Base-by-base conservation (phyloP, 1,284 basidiomycete species). In the Chondrostereum purpureum region DNA sequence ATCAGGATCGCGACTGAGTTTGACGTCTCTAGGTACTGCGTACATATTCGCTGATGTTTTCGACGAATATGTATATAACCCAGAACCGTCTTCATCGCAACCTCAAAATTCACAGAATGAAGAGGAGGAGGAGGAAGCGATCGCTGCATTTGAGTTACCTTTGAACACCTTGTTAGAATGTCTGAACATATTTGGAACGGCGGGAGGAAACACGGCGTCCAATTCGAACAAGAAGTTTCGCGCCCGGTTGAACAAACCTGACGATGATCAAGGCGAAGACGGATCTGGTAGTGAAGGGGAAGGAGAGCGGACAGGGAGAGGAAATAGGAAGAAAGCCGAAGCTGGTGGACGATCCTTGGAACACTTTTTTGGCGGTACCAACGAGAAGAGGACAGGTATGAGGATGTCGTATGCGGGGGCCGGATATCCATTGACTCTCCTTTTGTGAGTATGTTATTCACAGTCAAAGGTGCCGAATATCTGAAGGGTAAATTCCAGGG, bases 181-280 rank as follows among this genome's bases (percentile, higher is more conserved):
- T 55, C 73, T 97, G 35, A 92, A 94, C 60, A 83, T 96, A 46
- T 96, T 94, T 57, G 92, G 93, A 10, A 89, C 90, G 4, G 88
- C 88, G 1, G 68, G 68, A 13, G 70, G 71, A 8, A 10, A 10
- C 10, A 16, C 10, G 17, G 12, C 36, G 16, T 10, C 10, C 18
- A 16, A 8, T 10, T 10, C 10, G 10, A 14, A 37, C 36, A 10
- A 8, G 10, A 37, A 37, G 12, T n/a, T n/a, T n/a, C n/a, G n/a
- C n/a, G 8, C 8, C 16, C 12, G 39, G 19, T 33, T 64, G 20
- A 65, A 55, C 8, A 66, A 65, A 27, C 65, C 63, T 17, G 69
- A 65, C 20, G 60, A 52, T 24, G 42, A 53, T 33, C 50, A 48
- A 38, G 55, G 52, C 24, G 56, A 49, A 16, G 49, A 34, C 16